Conservation (phyloP, 129 eudicot genomes). For the Calendula officinalis region DNA sequence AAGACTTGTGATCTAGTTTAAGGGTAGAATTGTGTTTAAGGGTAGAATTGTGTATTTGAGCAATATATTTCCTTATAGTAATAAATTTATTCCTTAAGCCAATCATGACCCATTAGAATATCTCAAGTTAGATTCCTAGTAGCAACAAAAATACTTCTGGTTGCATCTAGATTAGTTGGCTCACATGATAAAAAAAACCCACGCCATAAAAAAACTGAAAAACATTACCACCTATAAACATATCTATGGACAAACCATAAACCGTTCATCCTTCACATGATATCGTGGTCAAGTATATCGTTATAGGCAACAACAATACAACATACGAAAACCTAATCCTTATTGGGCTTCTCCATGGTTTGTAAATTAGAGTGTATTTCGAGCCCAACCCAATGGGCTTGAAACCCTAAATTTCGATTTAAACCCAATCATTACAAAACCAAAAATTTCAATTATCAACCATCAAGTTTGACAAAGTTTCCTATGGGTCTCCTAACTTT, state of each 20-base stretch:
- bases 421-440: constrained; percentile 9
- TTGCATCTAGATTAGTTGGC: too few species aligned
- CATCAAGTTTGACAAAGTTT: constrained; percentile 33
- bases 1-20: too few species aligned
- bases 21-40: too few species aligned
- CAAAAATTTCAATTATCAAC: constrained; percentile 1
- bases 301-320: neutral
- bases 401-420: constrained; percentile 26
- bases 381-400: constrained; percentile 12
- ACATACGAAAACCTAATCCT: neutral
- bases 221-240: neutral
- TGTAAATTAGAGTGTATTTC: neutral
- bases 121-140: too few species aligned
- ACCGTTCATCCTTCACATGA: neutral
- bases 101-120: too few species aligned
- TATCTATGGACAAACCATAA: neutral
- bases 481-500: constrained; percentile 16
- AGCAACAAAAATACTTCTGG: too few species aligned
- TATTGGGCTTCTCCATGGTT: neutral
- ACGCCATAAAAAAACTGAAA: neutral
- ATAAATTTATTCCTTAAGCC: too few species aligned
- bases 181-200: too few species aligned
- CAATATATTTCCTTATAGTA: too few species aligned
- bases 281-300: neutral
- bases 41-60: too few species aligned